Evolutionary conservation across 2,329 filamentous ascomycete species (phyloP), one percentile per base, ranked within the genome.

Genomic region (Dothidotthia symphoricarpi): DNA sequence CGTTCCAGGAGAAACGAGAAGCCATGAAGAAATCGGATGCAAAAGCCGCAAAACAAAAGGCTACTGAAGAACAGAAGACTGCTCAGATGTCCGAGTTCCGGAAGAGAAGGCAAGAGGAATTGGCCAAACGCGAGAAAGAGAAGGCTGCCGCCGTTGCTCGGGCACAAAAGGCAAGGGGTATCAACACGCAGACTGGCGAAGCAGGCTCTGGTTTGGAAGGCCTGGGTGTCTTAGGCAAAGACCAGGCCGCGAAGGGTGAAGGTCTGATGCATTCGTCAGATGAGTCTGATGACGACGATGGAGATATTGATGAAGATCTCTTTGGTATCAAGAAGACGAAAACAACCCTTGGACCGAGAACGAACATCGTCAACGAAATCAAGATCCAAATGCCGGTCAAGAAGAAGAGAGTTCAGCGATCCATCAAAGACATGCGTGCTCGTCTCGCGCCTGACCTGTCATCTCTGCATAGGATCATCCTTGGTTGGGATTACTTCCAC

Each of bases 401-500:
- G 69, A 95, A 96, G 70, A 73, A 81, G 50, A 86, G 88, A 63
- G 80, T 88, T 34, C 75, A 84, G 46, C 81, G 91, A 33, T 91
- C 89, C 12, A 81, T 85, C 30, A 95, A 95, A 67, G 93, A 98
- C 68, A 91, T 96, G 81, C 85, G 91, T 53, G 91, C 93, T 48
- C 85, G 93, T 46, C 75, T 98, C 43, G 86, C 90, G 22, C 93
- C 94, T 6, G 88, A 94, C 50, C 85, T 98, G 69, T 85, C 88
- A 25, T 76, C 81, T 12, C 71, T 98, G 19, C 93, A 97, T 63
- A 83, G 86, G 55, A 84, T 84, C 13, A 88, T 98, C 34, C 78
- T 98, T 3, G 80, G 85, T 39, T 98, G 93, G 93, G 87, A 98
- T 51, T 95, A 94, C 51, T 98, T 96, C 66, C 86, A 95, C 57